phyloP scores from a whole-genome alignment of 177 flowering plant species.

The Vitis hybrid region DNA sequence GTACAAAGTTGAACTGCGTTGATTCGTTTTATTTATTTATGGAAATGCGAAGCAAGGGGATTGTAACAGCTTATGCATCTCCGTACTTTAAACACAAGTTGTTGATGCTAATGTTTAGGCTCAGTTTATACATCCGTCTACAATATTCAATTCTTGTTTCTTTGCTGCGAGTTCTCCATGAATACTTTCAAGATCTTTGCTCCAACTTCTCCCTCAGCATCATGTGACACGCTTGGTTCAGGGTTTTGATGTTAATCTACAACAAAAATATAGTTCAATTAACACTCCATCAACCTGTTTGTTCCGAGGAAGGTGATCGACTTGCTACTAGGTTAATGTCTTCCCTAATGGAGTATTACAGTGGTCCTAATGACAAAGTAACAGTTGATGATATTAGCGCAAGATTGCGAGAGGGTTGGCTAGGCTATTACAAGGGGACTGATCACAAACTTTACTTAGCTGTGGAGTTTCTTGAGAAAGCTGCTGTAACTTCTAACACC shows the following conservation, averaged over 20 bases:
- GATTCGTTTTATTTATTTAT: too few relatives aligned
- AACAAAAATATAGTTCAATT: slow-evolving; percentile 57
- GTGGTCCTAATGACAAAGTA: slow-evolving; percentile 95
- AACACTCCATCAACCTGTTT: slow-evolving; percentile 91
- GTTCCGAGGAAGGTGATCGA: slow-evolving; percentile 89
- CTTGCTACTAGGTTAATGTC: slow-evolving; percentile 89
- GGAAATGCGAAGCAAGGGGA: too few relatives aligned
- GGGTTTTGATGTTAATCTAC: slow-evolving; percentile 55
- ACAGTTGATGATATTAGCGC: slow-evolving; percentile 94
- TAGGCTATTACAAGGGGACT: slow-evolving; percentile 92
- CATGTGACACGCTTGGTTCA: slow-evolving; percentile 78
- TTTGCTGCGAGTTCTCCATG: too few relatives aligned
- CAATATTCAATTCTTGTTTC: too few relatives aligned
- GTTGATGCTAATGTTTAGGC: too few relatives aligned
- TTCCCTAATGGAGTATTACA: slow-evolving; percentile 92
- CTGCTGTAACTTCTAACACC: slow-evolving; percentile 60
- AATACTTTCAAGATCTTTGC: slow-evolving; percentile 35
- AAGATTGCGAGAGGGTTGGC: slow-evolving; percentile 88
- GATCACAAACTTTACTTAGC: slow-evolving; percentile 74
- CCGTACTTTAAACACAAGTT: too few relatives aligned
- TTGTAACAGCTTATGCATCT: too few relatives aligned
- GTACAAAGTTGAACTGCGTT: too few relatives aligned
- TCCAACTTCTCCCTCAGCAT: slow-evolving; percentile 89
- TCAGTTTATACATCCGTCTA: too few relatives aligned
- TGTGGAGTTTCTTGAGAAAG: slow-evolving; percentile 57